These are phyloP conservation scores for Pseudogymnoascus sp. DNA, from an alignment of 2,329 filamentous ascomycete species.

Conservation along the genomic window DNA sequence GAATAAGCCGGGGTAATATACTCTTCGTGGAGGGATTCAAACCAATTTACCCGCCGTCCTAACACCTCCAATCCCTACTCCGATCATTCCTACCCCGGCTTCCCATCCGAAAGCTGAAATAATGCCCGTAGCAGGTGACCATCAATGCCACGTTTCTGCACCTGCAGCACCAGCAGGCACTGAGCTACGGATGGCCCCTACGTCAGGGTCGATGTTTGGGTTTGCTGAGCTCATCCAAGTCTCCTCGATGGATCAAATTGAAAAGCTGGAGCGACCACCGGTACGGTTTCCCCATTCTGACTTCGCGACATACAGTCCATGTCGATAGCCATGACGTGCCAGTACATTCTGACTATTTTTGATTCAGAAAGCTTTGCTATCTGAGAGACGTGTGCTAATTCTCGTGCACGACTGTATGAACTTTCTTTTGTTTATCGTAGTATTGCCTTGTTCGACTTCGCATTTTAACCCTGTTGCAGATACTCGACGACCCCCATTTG, in stretches of 20 bases:
- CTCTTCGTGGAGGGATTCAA: not conserved
- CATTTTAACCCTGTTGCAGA: not conserved
- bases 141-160: not conserved
- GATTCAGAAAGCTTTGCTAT: not conserved
- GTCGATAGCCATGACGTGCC: not conserved
- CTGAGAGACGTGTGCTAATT: not conserved
- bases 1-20: not conserved
- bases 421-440: not conserved
- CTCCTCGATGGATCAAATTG: not conserved
- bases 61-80: not conserved
- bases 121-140: not conserved
- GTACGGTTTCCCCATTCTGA: not conserved
- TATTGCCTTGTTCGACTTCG: not conserved
- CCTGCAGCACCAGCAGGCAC: not conserved
- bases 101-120: not conserved
- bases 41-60: not conserved
- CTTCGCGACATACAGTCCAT: not conserved
- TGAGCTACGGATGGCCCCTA: not conserved
- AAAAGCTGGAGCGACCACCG: not conserved
- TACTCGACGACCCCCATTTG: not conserved
- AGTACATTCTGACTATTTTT: not conserved
- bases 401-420: not conserved
- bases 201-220: not conserved
- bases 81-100: not conserved
- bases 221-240: not conserved